phyloP scores from a whole-genome alignment of 2,329 filamentous ascomycete species.

The Phialophora chinensis region DNA sequence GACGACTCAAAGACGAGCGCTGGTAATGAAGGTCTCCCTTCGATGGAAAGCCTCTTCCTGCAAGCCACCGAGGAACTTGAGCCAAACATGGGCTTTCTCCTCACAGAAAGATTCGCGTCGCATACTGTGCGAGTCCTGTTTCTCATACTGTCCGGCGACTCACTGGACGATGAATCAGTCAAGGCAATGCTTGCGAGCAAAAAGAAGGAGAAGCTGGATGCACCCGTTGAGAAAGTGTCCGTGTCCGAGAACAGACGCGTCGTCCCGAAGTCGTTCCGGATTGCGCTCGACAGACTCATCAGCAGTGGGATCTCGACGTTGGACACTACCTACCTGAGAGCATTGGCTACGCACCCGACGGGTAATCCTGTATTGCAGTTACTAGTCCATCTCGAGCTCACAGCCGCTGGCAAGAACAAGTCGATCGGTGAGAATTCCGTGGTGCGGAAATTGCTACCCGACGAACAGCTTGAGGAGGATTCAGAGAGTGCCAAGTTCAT shows the following conservation, averaged over 20 bases:
- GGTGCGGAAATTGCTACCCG: conserved; percentile 78
- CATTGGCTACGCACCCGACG: conserved; percentile 84
- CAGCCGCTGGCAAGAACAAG: conserved; percentile 71
- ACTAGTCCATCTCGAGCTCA: conserved; percentile 83
- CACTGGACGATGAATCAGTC: conserved; percentile 71
- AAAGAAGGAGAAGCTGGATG: conserved; percentile 82
- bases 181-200: conserved; percentile 85
- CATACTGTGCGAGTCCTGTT: conserved; percentile 87
- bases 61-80: conserved; percentile 86
- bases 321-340: conserved; percentile 78
- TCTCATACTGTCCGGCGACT: conserved; percentile 81
- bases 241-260: conserved; percentile 53
- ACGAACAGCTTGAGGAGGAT: conserved; percentile 74
- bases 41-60: conserved; percentile 86
- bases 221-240: conserved; percentile 60
- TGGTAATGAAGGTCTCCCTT: conserved; percentile 57
- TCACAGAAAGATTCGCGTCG: conserved; percentile 89
- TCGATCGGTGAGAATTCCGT: conserved; percentile 71
- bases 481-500: conserved; percentile 80
- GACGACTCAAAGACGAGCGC: conserved; percentile 54
- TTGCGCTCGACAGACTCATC: conserved; percentile 82
- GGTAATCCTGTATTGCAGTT: conserved; percentile 94
- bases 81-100: conserved; percentile 77
- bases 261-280: conserved; percentile 80
- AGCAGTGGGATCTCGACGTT: conserved; percentile 74